phyloP scores from a whole-genome alignment of 257 asterid species.

The Oldenlandia corymbosa region DNA sequence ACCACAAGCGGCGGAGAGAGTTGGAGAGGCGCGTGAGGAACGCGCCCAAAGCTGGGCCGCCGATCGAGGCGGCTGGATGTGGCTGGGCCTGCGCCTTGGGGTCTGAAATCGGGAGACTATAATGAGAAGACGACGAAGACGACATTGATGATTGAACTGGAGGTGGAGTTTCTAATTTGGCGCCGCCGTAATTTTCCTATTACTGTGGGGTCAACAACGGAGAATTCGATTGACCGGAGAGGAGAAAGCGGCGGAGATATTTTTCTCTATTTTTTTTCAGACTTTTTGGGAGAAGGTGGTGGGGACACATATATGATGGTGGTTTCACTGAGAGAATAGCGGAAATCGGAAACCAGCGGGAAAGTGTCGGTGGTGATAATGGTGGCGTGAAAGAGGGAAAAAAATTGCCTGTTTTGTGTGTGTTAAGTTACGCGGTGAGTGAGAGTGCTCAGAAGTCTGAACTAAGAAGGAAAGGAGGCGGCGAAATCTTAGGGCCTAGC shows the following conservation, averaged over 20 bases:
- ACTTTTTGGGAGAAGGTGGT: background rate
- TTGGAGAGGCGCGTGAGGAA: constrained; percentile 28
- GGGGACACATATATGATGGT: background rate
- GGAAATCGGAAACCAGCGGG: too few species aligned
- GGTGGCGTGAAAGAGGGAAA: background rate
- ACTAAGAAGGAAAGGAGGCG: too few species aligned
- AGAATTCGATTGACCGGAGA: background rate
- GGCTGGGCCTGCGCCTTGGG: constrained; percentile 1
- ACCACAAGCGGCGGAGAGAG: constrained; percentile 22
- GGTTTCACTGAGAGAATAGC: too few species aligned
- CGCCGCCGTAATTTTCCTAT: background rate
- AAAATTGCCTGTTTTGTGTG: background rate
- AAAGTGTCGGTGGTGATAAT: constrained; percentile 9
- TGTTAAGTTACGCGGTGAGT: constrained; percentile 19
- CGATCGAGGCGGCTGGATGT: background rate
- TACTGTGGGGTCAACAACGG: constrained; percentile 14
- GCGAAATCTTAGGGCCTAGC: too few species aligned
- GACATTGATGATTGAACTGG: constrained; percentile 11
- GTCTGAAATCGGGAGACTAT: constrained; percentile 17
- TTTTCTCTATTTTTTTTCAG: too few species aligned
- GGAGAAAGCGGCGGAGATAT: background rate
- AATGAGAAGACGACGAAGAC: too few species aligned
- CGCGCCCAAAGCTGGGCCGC: constrained; percentile 18
- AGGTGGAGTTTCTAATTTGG: background rate
- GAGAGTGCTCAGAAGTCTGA: background rate